Evolutionary conservation across 306 rosid genomes (phyloP).

Genomic region (Malus sieversii): DNA sequence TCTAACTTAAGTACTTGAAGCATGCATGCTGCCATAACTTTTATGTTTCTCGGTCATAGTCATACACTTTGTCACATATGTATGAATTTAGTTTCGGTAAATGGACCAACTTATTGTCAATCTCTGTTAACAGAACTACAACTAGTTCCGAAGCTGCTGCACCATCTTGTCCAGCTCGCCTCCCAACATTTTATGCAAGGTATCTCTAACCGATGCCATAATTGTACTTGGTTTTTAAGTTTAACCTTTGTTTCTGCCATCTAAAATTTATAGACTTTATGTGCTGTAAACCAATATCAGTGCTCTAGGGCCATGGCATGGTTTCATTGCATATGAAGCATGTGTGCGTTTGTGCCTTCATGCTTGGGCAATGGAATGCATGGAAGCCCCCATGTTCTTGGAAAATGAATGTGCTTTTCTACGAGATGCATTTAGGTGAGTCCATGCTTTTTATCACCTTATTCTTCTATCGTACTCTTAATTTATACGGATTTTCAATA

Average conservation of each 20-base stretch:
- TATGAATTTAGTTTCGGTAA: not conserved
- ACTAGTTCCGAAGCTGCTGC: conserved; percentile 55
- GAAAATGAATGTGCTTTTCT: conserved; percentile 87
- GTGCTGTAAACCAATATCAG: conserved; percentile 39
- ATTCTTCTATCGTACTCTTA: conserved; percentile 4
- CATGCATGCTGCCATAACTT: not conserved
- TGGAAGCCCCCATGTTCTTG: conserved; percentile 97
- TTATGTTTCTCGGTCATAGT: not conserved
- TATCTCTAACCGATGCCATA: conserved; percentile 12
- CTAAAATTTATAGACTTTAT: conserved; percentile 13
- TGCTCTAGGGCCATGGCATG: conserved; percentile 94
- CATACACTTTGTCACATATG: not conserved
- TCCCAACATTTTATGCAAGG: conserved; percentile 97
- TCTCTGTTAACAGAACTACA: conserved; percentile 42
- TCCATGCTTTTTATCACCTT: conserved; percentile 10
- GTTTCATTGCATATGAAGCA: conserved; percentile 87
- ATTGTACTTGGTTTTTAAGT: conserved; percentile 12
- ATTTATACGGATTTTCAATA: not conserved
- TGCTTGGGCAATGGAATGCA: conserved; percentile 98
- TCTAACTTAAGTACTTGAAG: not conserved
- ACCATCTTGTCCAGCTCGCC: conserved; percentile 58
- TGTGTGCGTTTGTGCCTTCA: conserved; percentile 97
- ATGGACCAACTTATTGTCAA: not conserved
- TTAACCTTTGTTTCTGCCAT: not conserved
- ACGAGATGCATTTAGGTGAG: conserved; percentile 86